These are phyloP conservation scores for Cryptococcus neoformans DNA, from an alignment of 1,284 basidiomycete genomes.

Conservation along the genomic window DNA sequence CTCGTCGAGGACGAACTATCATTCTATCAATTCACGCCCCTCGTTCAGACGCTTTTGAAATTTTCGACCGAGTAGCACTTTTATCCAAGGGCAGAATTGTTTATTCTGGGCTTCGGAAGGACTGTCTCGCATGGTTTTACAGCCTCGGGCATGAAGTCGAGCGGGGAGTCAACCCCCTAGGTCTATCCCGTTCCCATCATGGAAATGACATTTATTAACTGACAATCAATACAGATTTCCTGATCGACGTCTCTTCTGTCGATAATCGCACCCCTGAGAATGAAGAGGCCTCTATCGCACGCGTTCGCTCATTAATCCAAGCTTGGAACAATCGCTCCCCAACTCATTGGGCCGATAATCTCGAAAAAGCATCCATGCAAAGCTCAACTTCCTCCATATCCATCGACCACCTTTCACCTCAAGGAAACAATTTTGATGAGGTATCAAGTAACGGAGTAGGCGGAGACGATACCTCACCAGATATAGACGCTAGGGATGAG, in stretches of 20 bases:
- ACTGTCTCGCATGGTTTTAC: constrained; percentile 51
- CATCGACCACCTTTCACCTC: too few relatives aligned
- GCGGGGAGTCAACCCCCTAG: constrained; percentile 47
- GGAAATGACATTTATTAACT: not conserved
- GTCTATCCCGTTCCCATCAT: constrained; percentile 5
- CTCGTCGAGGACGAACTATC: constrained; percentile 53
- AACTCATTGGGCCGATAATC: constrained; percentile 4
- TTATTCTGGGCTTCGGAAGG: constrained; percentile 49
- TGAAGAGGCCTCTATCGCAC: constrained; percentile 41
- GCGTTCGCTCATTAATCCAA: constrained; percentile 31
- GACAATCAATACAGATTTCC: constrained; percentile 45
- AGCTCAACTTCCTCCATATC: not conserved
- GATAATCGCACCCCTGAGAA: constrained; percentile 51
- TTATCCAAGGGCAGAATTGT: constrained; percentile 54
- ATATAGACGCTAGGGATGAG: constrained; percentile 9
- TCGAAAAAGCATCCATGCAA: constrained; percentile 8
- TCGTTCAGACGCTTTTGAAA: constrained; percentile 54
- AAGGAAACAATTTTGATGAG: too few relatives aligned
- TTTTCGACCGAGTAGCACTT: constrained; percentile 54
- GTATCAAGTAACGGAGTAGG: too few relatives aligned
- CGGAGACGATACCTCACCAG: too few relatives aligned
- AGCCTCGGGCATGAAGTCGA: constrained; percentile 41
- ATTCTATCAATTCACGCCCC: constrained; percentile 57
- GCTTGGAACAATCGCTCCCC: constrained; percentile 34
- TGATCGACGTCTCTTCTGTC: constrained; percentile 54